phyloP scores from a whole-genome alignment of 1,284 basidiomycete species.

The Cryptococcus floricola region DNA sequence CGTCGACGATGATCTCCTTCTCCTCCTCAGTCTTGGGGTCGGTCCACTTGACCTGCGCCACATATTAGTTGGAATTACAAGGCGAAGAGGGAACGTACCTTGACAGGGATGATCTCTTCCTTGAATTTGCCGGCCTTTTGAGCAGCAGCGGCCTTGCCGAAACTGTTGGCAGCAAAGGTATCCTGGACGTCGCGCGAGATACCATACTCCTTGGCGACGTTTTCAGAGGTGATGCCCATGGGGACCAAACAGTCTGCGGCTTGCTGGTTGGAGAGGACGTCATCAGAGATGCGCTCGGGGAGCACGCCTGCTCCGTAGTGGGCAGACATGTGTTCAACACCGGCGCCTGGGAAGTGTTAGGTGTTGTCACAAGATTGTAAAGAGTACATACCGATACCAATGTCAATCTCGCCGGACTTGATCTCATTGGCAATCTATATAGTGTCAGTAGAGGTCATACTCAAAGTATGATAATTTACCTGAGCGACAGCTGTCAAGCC shows the following conservation, averaged over 20 bases:
- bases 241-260: constrained; percentile 90
- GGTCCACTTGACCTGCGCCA: constrained; percentile 57
- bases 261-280: constrained; percentile 70
- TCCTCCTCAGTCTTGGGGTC: constrained; percentile 85
- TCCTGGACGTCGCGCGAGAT: constrained; percentile 82
- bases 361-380: neutral
- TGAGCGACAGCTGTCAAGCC: constrained; percentile 82
- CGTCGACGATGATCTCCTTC: constrained; percentile 71
- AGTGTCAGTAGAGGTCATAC: constrained; percentile 3
- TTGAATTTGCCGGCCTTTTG: constrained; percentile 87
- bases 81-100: constrained; percentile 49
- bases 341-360: constrained; percentile 60
- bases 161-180: constrained; percentile 75
- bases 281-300: constrained; percentile 73
- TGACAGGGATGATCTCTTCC: constrained; percentile 84
- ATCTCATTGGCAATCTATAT: constrained; percentile 83
- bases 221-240: constrained; percentile 97
- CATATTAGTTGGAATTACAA: neutral
- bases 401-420: constrained; percentile 74
- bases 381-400: constrained; percentile 73
- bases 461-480: constrained; percentile 13
- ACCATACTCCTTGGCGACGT: constrained; percentile 78
- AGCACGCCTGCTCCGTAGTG: constrained; percentile 70
- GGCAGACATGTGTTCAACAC: constrained; percentile 93
- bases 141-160: constrained; percentile 76